Evolutionary conservation across 306 rosid species (phyloP), one percentile per base, ranked within the genome.

Genomic region (Ammopiptanthus mongolicus): DNA sequence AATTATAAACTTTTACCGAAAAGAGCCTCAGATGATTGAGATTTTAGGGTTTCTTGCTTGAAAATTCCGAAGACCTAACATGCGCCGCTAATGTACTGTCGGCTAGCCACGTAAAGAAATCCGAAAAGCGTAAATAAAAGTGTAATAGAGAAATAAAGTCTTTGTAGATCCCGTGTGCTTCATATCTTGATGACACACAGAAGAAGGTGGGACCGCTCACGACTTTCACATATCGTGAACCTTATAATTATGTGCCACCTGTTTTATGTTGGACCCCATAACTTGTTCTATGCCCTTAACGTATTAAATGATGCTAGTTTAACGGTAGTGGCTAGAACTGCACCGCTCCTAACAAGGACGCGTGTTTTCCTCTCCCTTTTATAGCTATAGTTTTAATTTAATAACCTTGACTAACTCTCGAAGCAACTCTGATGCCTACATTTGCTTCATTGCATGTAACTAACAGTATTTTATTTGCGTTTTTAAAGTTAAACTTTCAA

Each of bases 61-160:
- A 48, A 42, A 42, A 7, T 74, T 69, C 34, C 9, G n/a, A 4
- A 44, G n/a, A 28, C 74, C 2, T 31, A 42, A 48, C 73, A 34
- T 1, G 25, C 44, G 84, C 58, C 69, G 66, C 5, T n/a, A 58
- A 15, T 28, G 86, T n/a, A 58, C 15, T 28, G 86, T 78, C 85
- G 82, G 84, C 36, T 42, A 78, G 73, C 23, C 15, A 18, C 22
- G n/a, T 57, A 53, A 5, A 2, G 73, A 53, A 55, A 53, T 59
- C 18, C 11, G 0, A 61, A 63, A 39, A 34, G 2, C 25, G 36
- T 22, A 10, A 21, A 0, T n/a, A 29, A 15, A 8, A 7, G 8
- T 1, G 9, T 7, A 37, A 41, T 9, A 11, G n/a, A 41, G 47
- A 2, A 41, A 41, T 2, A 41, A 14, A 34, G 36, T 0, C 28